These are phyloP conservation scores for Aspergillus quadrilineatus DNA, from an alignment of 2,329 filamentous ascomycete species.

Conservation along the genomic window DNA sequence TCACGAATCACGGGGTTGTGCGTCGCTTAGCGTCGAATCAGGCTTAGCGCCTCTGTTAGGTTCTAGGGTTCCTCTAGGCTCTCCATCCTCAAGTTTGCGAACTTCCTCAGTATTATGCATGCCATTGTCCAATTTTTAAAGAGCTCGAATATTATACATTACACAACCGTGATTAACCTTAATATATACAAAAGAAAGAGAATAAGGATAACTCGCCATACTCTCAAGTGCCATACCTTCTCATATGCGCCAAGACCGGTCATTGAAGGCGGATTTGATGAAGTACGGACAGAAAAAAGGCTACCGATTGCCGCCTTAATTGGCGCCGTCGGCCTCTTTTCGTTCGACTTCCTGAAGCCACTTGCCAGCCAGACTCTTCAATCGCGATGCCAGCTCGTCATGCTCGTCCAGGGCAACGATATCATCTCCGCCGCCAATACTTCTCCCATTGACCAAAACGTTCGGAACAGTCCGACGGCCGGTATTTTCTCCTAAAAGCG, in stretches of 20 bases:
- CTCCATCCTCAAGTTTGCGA: background rate
- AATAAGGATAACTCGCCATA: background rate
- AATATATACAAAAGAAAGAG: slow-evolving; percentile 7
- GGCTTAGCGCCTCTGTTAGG: slow-evolving; percentile 32
- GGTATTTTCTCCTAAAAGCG: slow-evolving; percentile 68
- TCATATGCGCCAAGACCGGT: slow-evolving; percentile 2
- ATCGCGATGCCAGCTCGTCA: slow-evolving; percentile 67
- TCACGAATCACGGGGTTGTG: slow-evolving; percentile 46
- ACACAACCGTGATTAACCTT: background rate
- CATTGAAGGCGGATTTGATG: background rate
- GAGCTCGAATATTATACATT: background rate
- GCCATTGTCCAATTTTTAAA: background rate
- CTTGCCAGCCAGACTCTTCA: slow-evolving; percentile 72
- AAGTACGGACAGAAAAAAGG: background rate
- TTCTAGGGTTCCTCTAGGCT: slow-evolving; percentile 32
- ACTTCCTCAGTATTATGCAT: background rate
- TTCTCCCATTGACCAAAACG: slow-evolving; percentile 80
- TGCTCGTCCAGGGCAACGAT: slow-evolving; percentile 68
- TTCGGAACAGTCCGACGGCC: slow-evolving; percentile 88
- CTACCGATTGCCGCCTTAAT: background rate
- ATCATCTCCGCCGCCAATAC: slow-evolving; percentile 88
- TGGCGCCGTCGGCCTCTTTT: slow-evolving; percentile 14
- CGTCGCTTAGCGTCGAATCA: slow-evolving; percentile 42
- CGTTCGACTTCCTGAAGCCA: slow-evolving; percentile 48
- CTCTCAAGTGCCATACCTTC: background rate